Conservation (phyloP, 1,284 basidiomycete species). For the Meripilus lineatus region DNA sequence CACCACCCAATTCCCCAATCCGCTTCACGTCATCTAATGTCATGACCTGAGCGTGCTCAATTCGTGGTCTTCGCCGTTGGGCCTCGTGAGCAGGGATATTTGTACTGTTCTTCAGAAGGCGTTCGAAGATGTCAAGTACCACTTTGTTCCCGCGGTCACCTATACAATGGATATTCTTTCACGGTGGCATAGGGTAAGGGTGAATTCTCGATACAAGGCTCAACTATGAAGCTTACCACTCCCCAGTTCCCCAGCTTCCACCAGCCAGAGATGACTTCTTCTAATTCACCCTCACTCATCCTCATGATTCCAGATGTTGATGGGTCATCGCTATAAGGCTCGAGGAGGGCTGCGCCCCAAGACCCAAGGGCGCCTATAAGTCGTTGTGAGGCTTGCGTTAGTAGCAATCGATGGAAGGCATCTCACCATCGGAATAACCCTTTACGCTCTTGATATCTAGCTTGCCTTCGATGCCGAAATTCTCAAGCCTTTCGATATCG, state of each 20-base stretch:
- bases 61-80: slow-evolving; percentile 57
- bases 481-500: slow-evolving; percentile 53
- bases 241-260: slow-evolving; percentile 69
- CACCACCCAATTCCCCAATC: slow-evolving; percentile 69
- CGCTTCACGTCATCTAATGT: slow-evolving; percentile 63
- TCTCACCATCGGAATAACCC: slow-evolving; percentile 73
- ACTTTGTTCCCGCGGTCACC: slow-evolving; percentile 86
- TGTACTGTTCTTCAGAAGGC: slow-evolving; percentile 29
- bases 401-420: background rate
- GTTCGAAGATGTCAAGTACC: slow-evolving; percentile 77
- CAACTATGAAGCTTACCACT: slow-evolving; percentile 54
- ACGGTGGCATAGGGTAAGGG: background rate
- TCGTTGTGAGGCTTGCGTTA: background rate
- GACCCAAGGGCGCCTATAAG: slow-evolving; percentile 80
- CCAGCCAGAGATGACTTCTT: slow-evolving; percentile 54
- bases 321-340: slow-evolving; percentile 81
- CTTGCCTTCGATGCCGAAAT: slow-evolving; percentile 58
- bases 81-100: slow-evolving; percentile 27
- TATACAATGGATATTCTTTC: slow-evolving; percentile 89
- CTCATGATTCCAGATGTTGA: slow-evolving; percentile 68
- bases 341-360: slow-evolving; percentile 85
- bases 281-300: slow-evolving; percentile 47
- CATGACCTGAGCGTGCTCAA: slow-evolving; percentile 93
- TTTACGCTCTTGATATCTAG: slow-evolving; percentile 79
- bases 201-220: no score